Evolutionary conservation across 2,329 filamentous ascomycete species (phyloP).

Genomic region (Ophiostoma montium): DNA sequence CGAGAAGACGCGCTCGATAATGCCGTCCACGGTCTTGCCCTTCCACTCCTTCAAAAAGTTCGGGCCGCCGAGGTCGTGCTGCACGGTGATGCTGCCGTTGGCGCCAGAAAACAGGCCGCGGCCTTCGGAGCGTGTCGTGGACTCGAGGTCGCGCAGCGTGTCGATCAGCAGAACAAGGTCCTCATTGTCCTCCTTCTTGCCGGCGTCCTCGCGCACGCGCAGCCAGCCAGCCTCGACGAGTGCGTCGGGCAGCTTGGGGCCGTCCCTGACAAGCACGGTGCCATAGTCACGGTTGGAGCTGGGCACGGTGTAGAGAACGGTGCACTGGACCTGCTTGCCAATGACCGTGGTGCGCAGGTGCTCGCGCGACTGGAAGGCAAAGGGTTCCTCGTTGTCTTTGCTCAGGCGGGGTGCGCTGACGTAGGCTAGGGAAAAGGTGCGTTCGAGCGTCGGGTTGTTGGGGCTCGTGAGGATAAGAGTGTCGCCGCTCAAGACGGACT

Average conservation of each 20-base stretch:
- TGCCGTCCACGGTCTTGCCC: constrained; percentile 67
- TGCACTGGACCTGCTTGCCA: constrained; percentile 77
- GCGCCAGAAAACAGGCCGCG: constrained; percentile 68
- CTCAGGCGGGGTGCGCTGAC: constrained; percentile 76
- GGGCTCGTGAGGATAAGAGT: constrained; percentile 73
- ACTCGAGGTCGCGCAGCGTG: constrained; percentile 62
- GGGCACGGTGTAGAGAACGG: constrained; percentile 75
- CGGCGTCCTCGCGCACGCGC: constrained; percentile 87
- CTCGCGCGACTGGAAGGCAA: constrained; percentile 88
- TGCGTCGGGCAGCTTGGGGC: constrained; percentile 65
- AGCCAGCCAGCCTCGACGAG: constrained; percentile 81
- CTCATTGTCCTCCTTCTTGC: constrained; percentile 76
- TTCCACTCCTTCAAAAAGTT: constrained; percentile 76
- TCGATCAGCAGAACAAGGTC: constrained; percentile 59
- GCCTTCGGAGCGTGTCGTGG: constrained; percentile 59
- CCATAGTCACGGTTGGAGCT: constrained; percentile 81
- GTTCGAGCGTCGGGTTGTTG: constrained; percentile 69
- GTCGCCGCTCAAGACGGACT: constrained; percentile 88
- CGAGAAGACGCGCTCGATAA: constrained; percentile 82
- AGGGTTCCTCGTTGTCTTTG: constrained; percentile 83
- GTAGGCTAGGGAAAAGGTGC: constrained; percentile 79
- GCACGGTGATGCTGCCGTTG: constrained; percentile 56
- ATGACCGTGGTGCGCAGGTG: constrained; percentile 73
- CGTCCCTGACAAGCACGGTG: constrained; percentile 60
- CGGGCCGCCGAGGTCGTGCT: constrained; percentile 67